Base-by-base conservation (phyloP, 495 filamentous ascomycete genomes). In the Neurospora hispaniola region DNA sequence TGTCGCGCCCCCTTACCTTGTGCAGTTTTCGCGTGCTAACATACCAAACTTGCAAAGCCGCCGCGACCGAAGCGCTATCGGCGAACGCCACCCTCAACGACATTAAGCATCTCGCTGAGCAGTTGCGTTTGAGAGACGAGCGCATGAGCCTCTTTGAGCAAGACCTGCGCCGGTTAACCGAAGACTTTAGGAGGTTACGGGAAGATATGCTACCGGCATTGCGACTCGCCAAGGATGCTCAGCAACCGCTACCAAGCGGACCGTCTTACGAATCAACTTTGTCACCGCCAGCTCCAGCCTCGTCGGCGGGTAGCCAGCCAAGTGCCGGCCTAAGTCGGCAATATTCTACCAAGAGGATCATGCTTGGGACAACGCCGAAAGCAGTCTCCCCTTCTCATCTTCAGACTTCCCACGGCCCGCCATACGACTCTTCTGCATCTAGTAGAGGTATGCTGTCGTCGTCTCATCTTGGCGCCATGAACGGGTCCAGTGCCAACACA, bases 201-300 rank as follows among this genome's bases (percentile, higher is more conserved):
- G 93, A 98, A 81, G 95, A 99, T 75, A 88, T 97, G 74, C 84
- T 99, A 31, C 95, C 96, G 23, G 90, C 96, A 5, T 89, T 97
- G 76, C 91, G 94, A 62, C 89, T 97, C 82, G 90, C 90, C 73
- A 98, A 98, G 80, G 94, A 98, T 75, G 90, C 88, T 74, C 92
- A 94, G 71, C 93, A 95, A 77, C 96, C 96, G 18, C 83, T 99
- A 5, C 96, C 96, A 23, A 84, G 78, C 54, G 76, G 69, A 44
- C 74, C 68, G 39, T 72, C 71, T 10, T 86, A 88, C 76, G 85
- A 88, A 70, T 78, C 80, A 38, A 85, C 81, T 4, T 78, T 87
- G 68, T 86, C 85, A 1, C 85, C 87, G 62, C 85, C 87, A 3
- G 84, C 83, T 4, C 85, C 85, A 7, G 86, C 85, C 5, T 82